Percentiles rank a stretch among this genome's conserved stretches.
Evolutionary conservation across 2,329 filamentous ascomycete genomes (phyloP).

Genomic region (Trichoderma sp.): DNA sequence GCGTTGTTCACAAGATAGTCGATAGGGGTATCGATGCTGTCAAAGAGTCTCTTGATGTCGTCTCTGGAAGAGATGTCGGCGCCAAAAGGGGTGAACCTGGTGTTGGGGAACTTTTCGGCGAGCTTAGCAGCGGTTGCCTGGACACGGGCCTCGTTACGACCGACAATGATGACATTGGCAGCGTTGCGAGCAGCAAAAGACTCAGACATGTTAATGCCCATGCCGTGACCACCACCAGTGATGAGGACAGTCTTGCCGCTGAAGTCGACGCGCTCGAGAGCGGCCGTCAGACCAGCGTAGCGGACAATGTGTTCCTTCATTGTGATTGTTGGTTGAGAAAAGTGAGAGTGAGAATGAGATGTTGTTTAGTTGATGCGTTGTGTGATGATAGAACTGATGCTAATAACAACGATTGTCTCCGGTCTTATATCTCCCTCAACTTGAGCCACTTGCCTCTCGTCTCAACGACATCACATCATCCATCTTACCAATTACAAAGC

Average conservation of each 20-base stretch:
- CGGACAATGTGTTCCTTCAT: not conserved
- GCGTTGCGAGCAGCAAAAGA: not conserved
- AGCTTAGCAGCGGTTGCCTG: not conserved
- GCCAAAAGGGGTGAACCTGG: not conserved
- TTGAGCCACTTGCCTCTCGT: not conserved
- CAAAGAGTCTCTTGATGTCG: not conserved
- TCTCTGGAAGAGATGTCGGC: not conserved
- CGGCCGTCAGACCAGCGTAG: slow-evolving; percentile 5
- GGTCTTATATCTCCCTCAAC: not conserved
- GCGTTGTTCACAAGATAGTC: not conserved
- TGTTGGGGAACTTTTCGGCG: not conserved
- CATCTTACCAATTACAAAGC: not conserved
- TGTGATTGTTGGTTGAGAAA: not conserved
- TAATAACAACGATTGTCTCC: not conserved
- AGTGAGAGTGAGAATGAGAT: too few relatives aligned
- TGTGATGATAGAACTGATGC: not conserved
- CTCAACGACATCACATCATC: not conserved
- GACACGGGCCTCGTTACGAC: not conserved
- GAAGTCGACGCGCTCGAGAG: not conserved
- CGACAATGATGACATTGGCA: not conserved
- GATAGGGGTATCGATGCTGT: not conserved
- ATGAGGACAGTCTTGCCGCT: not conserved
- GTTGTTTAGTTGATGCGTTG: not conserved
- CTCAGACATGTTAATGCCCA: not conserved
- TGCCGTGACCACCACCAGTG: not conserved